Conservation (phyloP, 1,284 basidiomycete species). For the Ceratobasidium sp. region DNA sequence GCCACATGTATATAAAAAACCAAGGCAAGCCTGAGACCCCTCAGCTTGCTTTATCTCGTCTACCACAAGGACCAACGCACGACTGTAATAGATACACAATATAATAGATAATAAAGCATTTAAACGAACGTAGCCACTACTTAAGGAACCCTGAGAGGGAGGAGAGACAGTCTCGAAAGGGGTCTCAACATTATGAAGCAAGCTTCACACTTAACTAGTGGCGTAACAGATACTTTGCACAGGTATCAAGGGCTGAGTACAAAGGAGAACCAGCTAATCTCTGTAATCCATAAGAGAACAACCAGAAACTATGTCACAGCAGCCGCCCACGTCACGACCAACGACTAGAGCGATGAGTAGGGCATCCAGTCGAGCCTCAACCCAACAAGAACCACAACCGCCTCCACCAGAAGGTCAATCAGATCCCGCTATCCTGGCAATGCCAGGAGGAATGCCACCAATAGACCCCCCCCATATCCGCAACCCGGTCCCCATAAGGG, state of each 20-base stretch:
- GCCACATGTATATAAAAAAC: no score
- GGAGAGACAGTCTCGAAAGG: not conserved
- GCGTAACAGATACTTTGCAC: not conserved
- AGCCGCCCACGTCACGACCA: not conserved
- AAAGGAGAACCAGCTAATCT: not conserved
- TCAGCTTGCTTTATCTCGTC: no score
- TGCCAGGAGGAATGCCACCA: not conserved
- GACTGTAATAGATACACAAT: no score
- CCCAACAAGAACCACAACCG: not conserved
- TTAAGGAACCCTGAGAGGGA: not conserved
- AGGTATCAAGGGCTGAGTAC: not conserved
- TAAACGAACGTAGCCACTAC: no score
- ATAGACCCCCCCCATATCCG: not conserved
- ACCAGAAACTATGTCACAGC: not conserved
- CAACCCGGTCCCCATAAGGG: not conserved
- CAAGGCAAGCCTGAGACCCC: no score
- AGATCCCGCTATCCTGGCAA: not conserved
- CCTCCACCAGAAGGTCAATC: not conserved
- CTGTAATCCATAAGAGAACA: not conserved
- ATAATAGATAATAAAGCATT: no score
- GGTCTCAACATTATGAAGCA: not conserved
- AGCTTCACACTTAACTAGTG: conserved; percentile 4
- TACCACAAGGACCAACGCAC: no score
- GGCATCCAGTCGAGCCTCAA: not conserved
- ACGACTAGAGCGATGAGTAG: not conserved